phyloP scores from a whole-genome alignment of 2,329 filamentous ascomycete species.

The Paraphaeosphaeria sporulosa region DNA sequence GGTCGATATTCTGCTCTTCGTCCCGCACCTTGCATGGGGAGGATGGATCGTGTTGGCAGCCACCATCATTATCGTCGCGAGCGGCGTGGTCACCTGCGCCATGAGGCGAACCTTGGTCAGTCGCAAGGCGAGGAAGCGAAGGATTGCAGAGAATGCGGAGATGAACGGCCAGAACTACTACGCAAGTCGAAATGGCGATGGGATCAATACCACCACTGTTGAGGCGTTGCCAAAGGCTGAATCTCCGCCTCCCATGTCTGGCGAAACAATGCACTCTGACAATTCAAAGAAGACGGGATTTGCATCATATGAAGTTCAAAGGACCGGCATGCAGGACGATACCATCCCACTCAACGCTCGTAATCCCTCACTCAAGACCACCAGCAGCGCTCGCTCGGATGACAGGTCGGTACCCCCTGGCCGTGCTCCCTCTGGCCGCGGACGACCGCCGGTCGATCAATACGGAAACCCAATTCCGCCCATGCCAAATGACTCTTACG shows the following conservation, averaged over 20 bases:
- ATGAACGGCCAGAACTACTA: constrained; percentile 97
- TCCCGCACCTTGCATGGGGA: constrained; percentile 92
- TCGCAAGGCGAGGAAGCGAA: constrained; percentile 89
- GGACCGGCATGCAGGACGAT: constrained; percentile 70
- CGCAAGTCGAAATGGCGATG: constrained; percentile 52
- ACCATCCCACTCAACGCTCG: constrained; percentile 73
- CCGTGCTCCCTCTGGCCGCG: constrained; percentile 47
- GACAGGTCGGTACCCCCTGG: constrained; percentile 44
- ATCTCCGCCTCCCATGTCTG: constrained; percentile 60
- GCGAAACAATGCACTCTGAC: constrained; percentile 9
- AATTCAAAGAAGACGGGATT: constrained; percentile 57
- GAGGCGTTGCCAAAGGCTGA: constrained; percentile 58
- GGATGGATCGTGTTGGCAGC: constrained; percentile 92
- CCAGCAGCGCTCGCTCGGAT: constrained; percentile 55
- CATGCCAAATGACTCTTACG: constrained; percentile 55
- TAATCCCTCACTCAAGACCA: constrained; percentile 67
- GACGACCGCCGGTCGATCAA: constrained; percentile 62
- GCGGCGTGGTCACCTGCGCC: constrained; percentile 86
- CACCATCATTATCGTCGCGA: constrained; percentile 82
- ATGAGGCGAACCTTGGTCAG: constrained; percentile 93
- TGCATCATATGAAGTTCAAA: constrained; percentile 69
- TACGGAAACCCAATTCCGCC: constrained; percentile 68
- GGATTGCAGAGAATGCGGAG: constrained; percentile 91
- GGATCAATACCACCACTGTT: constrained; percentile 24
- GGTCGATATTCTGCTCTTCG: constrained; percentile 91